These are phyloP conservation scores for Cicer cuneatum DNA, from an alignment of 306 rosid species.

Conservation along the genomic window DNA sequence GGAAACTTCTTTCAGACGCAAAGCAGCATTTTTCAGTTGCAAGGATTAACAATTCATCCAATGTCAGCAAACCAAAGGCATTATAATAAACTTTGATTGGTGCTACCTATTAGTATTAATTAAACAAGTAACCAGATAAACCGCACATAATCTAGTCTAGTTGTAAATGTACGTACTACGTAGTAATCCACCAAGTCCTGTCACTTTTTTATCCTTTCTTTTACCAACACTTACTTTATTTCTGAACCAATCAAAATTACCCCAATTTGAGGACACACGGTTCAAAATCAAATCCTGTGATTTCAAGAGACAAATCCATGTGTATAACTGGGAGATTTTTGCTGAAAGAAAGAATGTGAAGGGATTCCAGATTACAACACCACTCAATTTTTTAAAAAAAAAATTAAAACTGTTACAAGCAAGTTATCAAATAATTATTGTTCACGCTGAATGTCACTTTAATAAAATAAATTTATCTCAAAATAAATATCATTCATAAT, in stretches of 20 bases:
- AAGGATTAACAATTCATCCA: constrained; percentile 6
- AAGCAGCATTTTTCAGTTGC: constrained; percentile 6
- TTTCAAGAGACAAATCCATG: neutral
- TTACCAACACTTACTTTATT: constrained; percentile 36
- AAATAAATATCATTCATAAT: too few relatives aligned
- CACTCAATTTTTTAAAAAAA: neutral
- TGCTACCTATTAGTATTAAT: constrained; percentile 6
- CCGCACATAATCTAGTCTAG: constrained; percentile 27
- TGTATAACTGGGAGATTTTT: neutral
- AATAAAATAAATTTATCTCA: too few relatives aligned
- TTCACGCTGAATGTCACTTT: too few relatives aligned
- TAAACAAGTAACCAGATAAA: constrained; percentile 38
- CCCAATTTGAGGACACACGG: constrained; percentile 14
- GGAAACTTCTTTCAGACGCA: neutral
- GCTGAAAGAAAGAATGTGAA: constrained; percentile 30
- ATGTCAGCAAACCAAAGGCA: constrained; percentile 21
- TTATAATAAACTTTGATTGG: neutral
- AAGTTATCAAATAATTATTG: neutral
- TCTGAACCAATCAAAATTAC: constrained; percentile 32
- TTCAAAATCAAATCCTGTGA: constrained; percentile 31
- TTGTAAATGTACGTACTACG: constrained; percentile 2
- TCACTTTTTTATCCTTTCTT: constrained; percentile 33
- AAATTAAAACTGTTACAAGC: constrained; percentile 9
- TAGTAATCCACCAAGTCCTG: constrained; percentile 27
- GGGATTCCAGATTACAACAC: neutral